Evolutionary conservation across 1,139 yeast species (phyloP), one percentile per base, ranked within the genome.

Genomic region (Pichia sp.): DNA sequence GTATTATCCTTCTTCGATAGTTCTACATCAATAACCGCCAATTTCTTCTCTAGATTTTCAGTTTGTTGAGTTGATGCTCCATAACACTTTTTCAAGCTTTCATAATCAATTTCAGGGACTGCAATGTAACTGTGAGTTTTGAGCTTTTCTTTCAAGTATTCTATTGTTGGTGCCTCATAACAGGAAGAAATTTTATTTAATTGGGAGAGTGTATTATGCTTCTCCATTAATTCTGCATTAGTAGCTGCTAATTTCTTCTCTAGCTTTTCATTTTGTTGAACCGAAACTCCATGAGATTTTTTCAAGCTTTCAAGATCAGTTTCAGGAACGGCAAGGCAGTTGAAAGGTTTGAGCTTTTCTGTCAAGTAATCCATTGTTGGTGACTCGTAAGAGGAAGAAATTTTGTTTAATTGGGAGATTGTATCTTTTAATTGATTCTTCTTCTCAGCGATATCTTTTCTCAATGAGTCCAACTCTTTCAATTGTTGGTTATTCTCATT

Each of bases 141-240:
- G 1, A 54, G 29, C 36, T 57, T 56, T 34, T 55, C 50, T 8
- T 45, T 38, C 7, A 53, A 16, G 48, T 64, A 68, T 1, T 71
- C 73, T 11, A 63, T 38, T 6, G 66, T 54, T 44, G 40, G 40
- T 11, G 40, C 40, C n/a, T 34, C n/a, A 4, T 34, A 34, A 34
- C n/a, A 34, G n/a, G 40, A 11, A 34, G 40, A 11, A 11, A 34
- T 11, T 11, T n/a, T 34, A 4, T 34, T n/a, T 4, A 34, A 34
- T n/a, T 34, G n/a, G n/a, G 40, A 11, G n/a, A n/a, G 2, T 34
- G 40, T 11, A 34, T 11, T 34, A 34, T 34, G 4, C 11, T 34
- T 34, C 40, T 34, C n/a, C 40, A 34, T 34, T 34, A 11, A 11
- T 29, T 49, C 15, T 16, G 50, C 31, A 8, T 50, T 50, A 3